These are phyloP conservation scores for Aspergillus diversus DNA, from an alignment of 495 filamentous ascomycete species.

Conservation along the genomic window DNA sequence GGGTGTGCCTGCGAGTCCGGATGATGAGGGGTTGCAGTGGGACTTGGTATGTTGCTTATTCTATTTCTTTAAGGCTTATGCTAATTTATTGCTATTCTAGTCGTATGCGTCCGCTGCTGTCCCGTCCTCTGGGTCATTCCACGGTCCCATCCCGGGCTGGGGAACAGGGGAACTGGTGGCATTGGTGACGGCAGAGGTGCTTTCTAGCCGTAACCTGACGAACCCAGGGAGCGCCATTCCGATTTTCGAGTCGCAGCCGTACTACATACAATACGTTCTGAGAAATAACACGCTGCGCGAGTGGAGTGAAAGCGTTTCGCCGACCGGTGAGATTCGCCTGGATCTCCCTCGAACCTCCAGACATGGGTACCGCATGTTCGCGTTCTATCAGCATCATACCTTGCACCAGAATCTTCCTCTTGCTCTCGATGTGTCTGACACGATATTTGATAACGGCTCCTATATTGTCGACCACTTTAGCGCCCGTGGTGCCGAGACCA, in stretches of 20 bases:
- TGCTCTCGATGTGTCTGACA: slow-evolving; percentile 17
- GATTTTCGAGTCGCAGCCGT: slow-evolving; percentile 10
- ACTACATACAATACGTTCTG: slow-evolving; percentile 21
- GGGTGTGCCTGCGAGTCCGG: slow-evolving; percentile 46
- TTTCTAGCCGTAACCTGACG: slow-evolving; percentile 23
- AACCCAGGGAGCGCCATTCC: slow-evolving; percentile 1
- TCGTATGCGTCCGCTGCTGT: slow-evolving; percentile 29
- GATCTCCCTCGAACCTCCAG: slow-evolving; percentile 9
- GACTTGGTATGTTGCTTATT: slow-evolving; percentile 34
- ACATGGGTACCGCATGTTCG: slow-evolving; percentile 34
- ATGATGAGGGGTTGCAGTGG: slow-evolving; percentile 40
- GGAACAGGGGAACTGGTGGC: slow-evolving; percentile 39
- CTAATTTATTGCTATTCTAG: not conserved
- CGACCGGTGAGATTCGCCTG: slow-evolving; percentile 23
- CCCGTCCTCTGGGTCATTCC: slow-evolving; percentile 29
- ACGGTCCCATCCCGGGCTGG: slow-evolving; percentile 44
- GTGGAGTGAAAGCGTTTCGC: slow-evolving; percentile 20
- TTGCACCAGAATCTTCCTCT: slow-evolving; percentile 32
- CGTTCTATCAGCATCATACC: slow-evolving; percentile 42
- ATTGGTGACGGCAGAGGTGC: slow-evolving; percentile 33
- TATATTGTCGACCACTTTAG: slow-evolving; percentile 56
- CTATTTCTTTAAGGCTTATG: no score
- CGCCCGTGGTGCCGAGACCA: slow-evolving; percentile 41
- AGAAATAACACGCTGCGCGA: slow-evolving; percentile 24
- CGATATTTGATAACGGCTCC: slow-evolving; percentile 49